Evolutionary conservation across 2,329 filamentous ascomycete genomes (phyloP).

Genomic region (Arthroderma sp.): DNA sequence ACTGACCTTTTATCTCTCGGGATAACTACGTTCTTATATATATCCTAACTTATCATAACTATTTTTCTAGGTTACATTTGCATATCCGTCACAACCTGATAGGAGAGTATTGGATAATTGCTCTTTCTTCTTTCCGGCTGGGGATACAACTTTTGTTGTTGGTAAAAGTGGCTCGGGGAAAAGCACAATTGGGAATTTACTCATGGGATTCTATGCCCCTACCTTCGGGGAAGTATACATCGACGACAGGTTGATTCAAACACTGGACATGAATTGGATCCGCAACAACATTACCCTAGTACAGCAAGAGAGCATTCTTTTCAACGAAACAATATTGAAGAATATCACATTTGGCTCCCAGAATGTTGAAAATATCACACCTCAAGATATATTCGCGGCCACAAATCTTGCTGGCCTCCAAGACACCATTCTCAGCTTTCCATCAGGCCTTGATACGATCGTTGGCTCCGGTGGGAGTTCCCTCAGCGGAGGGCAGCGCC

Average conservation of each 20-base stretch:
- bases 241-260: constrained; percentile 51
- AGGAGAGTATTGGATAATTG: constrained; percentile 49
- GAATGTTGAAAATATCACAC: constrained; percentile 38
- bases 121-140: constrained; percentile 58
- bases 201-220: constrained; percentile 66
- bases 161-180: constrained; percentile 86
- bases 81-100: constrained; percentile 60
- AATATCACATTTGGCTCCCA: constrained; percentile 65
- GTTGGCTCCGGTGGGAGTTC: constrained; percentile 58
- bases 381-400: constrained; percentile 48
- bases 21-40: constrained; percentile 12
- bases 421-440: constrained; percentile 53
- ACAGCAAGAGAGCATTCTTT: constrained; percentile 70
- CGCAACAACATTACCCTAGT: constrained; percentile 66
- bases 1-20: not conserved
- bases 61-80: constrained; percentile 62
- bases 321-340: constrained; percentile 63
- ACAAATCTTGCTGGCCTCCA: constrained; percentile 58
- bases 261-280: constrained; percentile 58
- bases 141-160: constrained; percentile 66
- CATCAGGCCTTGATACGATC: constrained; percentile 57
- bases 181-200: constrained; percentile 70
- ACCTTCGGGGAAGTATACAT: constrained; percentile 53
- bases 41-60: no score
- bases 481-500: constrained; percentile 74